A percentile compares a stretch with the other conserved stretches of the same genome.
These are phyloP conservation scores for Themeda triandra DNA, from an alignment of 176 grass and related monocot genomes.

Conservation along the genomic window DNA sequence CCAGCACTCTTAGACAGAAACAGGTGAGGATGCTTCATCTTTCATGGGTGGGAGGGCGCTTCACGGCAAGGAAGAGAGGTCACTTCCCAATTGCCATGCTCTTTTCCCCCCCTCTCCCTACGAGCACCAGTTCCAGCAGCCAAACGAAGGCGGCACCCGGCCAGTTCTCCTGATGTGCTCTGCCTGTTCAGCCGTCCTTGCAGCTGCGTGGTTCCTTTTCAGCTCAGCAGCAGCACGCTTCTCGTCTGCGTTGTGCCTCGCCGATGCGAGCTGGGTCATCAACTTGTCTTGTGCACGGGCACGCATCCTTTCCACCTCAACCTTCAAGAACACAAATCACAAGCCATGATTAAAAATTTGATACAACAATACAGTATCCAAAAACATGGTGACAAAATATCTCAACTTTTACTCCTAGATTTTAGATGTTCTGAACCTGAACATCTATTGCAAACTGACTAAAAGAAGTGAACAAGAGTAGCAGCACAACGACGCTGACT, in stretches of 20 bases:
- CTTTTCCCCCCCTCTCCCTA: slow-evolving; percentile 4
- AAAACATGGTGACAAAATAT: neutral
- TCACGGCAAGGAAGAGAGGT: neutral
- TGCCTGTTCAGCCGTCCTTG: slow-evolving; percentile 60
- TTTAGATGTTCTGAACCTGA: neutral
- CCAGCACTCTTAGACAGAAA: neutral
- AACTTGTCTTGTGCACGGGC: slow-evolving; percentile 65
- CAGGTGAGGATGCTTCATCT: neutral
- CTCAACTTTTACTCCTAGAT: neutral
- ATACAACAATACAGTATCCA: neutral
- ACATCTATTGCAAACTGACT: neutral
- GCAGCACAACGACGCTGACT: neutral
- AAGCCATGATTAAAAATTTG: neutral
- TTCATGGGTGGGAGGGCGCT: neutral
- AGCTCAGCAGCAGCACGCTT: slow-evolving; percentile 58
- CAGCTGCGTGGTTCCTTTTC: slow-evolving; percentile 53
- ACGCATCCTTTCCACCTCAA: slow-evolving; percentile 90
- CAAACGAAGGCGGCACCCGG: slow-evolving; percentile 48
- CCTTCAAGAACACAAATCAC: slow-evolving; percentile 31
- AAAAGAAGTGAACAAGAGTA: neutral
- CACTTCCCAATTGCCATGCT: neutral
- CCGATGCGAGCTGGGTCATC: slow-evolving; percentile 71
- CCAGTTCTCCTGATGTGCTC: slow-evolving; percentile 89
- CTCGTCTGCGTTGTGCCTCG: slow-evolving; percentile 66
- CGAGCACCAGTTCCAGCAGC: slow-evolving; percentile 84